These are phyloP conservation scores for Pneumocystis carinii DNA, from an alignment of 1,139 yeast genomes.

Conservation along the genomic window DNA sequence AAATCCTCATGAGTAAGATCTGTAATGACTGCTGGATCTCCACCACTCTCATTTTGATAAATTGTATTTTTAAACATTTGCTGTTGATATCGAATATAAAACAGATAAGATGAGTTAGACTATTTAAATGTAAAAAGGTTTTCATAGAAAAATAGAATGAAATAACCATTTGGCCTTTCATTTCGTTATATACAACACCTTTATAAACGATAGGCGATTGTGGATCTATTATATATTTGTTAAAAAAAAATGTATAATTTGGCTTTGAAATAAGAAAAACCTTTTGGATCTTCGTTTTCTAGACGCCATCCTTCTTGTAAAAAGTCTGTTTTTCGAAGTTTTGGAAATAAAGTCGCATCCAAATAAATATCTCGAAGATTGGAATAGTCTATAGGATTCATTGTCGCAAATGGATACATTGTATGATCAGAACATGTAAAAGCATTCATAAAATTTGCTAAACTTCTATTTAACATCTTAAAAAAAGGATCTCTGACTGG, in stretches of 20 bases:
- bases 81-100: constrained; percentile 71
- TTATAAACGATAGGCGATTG: constrained; percentile 54
- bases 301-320: constrained; percentile 97
- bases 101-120: constrained; percentile 73
- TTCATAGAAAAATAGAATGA: not conserved
- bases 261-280: not conserved
- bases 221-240: constrained; percentile 27
- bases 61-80: constrained; percentile 29
- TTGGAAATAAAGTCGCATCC: constrained; percentile 75
- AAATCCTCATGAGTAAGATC: constrained; percentile 59
- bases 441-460: constrained; percentile 95
- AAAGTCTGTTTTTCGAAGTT: constrained; percentile 65
- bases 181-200: constrained; percentile 95
- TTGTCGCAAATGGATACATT: constrained; percentile 89
- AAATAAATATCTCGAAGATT: constrained; percentile 80
- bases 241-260: not conserved
- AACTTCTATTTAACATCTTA: constrained; percentile 78
- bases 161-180: constrained; percentile 74
- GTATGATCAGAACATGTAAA: constrained; percentile 92
- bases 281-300: constrained; percentile 47
- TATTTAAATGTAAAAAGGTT: not conserved
- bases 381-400: constrained; percentile 63
- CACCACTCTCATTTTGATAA: constrained; percentile 86
- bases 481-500: constrained; percentile 96
- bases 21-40: constrained; percentile 76